Conservation (phyloP, 306 rosid genomes). For the Senna tora region DNA sequence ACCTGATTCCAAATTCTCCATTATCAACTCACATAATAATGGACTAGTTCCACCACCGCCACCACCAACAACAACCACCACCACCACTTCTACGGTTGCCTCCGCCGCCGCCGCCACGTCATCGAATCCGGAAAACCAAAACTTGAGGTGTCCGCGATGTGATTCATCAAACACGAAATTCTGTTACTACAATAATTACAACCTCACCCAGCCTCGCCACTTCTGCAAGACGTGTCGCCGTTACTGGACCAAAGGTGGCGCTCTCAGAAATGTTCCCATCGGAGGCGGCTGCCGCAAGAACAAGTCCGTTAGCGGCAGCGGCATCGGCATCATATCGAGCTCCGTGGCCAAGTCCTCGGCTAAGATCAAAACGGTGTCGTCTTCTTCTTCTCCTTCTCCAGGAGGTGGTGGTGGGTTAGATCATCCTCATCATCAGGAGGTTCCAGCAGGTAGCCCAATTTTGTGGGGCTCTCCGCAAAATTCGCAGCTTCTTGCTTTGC, state of each 20-base stretch:
- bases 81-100: constrained; percentile 28
- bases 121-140: constrained; percentile 53
- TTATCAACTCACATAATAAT: too few species aligned
- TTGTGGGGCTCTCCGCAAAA: constrained; percentile 94
- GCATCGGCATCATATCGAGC: constrained; percentile 13
- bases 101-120: constrained; percentile 22
- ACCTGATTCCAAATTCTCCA: constrained; percentile 56
- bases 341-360: constrained; percentile 32
- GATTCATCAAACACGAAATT: constrained; percentile 91
- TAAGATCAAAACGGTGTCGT: constrained; percentile 46
- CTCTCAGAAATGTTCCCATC: constrained; percentile 70
- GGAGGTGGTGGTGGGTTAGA: constrained; percentile 38
- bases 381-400: not conserved
- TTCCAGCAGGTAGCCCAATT: constrained; percentile 60
- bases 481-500: constrained; percentile 67
- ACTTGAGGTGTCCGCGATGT: constrained; percentile 73
- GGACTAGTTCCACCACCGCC: too few species aligned
- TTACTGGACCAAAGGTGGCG: constrained; percentile 86
- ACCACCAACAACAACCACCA: too few species aligned
- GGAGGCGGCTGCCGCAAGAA: constrained; percentile 78
- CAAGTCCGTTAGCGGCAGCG: constrained; percentile 35
- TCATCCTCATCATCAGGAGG: constrained; percentile 35
- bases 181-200: constrained; percentile 90
- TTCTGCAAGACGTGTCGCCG: constrained; percentile 99
- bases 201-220: constrained; percentile 98